These are phyloP conservation scores for Fusarium napiforme DNA, from an alignment of 2,329 filamentous ascomycete species.

Conservation along the genomic window DNA sequence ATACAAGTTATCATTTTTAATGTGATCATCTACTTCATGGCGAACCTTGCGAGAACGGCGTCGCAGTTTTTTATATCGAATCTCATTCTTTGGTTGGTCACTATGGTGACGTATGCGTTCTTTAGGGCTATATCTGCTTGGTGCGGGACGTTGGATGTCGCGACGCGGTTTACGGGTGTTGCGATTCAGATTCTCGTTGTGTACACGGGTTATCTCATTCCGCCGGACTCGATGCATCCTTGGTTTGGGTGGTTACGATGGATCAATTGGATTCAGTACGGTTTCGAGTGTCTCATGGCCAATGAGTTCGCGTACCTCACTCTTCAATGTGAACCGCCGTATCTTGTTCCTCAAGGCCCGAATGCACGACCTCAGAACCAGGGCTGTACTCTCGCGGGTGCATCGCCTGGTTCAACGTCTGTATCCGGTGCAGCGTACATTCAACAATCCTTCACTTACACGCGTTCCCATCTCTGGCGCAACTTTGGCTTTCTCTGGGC, in stretches of 20 bases:
- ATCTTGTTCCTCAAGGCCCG: conserved; percentile 64
- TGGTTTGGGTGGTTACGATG: conserved; percentile 77
- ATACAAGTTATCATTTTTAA: conserved; percentile 75
- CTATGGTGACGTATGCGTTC: conserved; percentile 66
- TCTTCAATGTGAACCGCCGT: conserved; percentile 68
- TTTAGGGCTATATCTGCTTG: conserved; percentile 69
- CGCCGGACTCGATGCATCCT: conserved; percentile 63
- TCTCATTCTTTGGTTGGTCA: conserved; percentile 69
- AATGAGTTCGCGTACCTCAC: conserved; percentile 70
- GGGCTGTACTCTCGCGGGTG: conserved; percentile 63
- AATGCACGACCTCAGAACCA: conserved; percentile 52
- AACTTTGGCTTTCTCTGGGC: conserved; percentile 84
- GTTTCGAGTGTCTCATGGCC: conserved; percentile 73
- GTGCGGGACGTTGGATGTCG: conserved; percentile 70
- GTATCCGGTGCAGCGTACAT: conserved; percentile 70
- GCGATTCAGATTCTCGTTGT: conserved; percentile 72
- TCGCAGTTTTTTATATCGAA: conserved; percentile 75
- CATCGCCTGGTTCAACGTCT: conserved; percentile 56
- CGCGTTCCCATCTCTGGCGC: conserved; percentile 71
- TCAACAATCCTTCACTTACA: conserved; percentile 63
- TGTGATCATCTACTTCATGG: conserved; percentile 81
- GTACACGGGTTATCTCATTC: conserved; percentile 74
- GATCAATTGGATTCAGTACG: conserved; percentile 75
- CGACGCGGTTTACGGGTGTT: conserved; percentile 67
- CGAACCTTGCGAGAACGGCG: conserved; percentile 72